These are phyloP conservation scores for Neonectria neomacrospora DNA, from an alignment of 2,329 filamentous ascomycete genomes.

Conservation along the genomic window DNA sequence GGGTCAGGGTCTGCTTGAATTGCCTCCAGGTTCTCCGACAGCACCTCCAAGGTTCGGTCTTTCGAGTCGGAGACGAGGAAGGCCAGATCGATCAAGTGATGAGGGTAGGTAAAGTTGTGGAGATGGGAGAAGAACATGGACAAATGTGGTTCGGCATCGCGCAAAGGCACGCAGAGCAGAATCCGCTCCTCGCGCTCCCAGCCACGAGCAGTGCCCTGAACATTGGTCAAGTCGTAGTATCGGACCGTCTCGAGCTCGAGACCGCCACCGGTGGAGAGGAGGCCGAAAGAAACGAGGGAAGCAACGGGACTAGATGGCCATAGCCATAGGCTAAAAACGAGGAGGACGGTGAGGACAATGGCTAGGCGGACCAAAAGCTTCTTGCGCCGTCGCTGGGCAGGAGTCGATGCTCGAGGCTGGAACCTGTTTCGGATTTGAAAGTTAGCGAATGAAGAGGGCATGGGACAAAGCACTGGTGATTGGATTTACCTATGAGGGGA, in stretches of 20 bases:
- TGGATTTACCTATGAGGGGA: conserved; percentile 84
- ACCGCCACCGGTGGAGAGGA: conserved; percentile 74
- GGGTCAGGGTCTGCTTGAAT: conserved; percentile 84
- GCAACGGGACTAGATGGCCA: conserved; percentile 73
- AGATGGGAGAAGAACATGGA: conserved; percentile 99
- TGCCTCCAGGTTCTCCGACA: conserved; percentile 79
- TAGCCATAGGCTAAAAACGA: conserved; percentile 79
- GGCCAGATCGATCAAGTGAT: conserved; percentile 94
- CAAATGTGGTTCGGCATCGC: conserved; percentile 91
- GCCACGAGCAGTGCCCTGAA: conserved; percentile 89
- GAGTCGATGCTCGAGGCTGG: conserved; percentile 81
- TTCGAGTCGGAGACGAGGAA: conserved; percentile 98
- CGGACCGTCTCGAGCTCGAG: conserved; percentile 92
- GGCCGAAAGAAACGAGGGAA: conserved; percentile 74
- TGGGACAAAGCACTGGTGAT: not conserved
- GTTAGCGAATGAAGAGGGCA: conserved; percentile 26
- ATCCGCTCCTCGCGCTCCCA: conserved; percentile 98
- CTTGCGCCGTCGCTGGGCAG: conserved; percentile 76
- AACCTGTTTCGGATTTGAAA: conserved; percentile 59
- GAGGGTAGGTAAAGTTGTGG: conserved; percentile 95
- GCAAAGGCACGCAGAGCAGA: conserved; percentile 90
- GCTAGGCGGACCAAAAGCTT: conserved; percentile 77
- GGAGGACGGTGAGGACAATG: conserved; percentile 65
- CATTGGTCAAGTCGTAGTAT: conserved; percentile 94
- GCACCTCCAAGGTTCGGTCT: conserved; percentile 82